Evolutionary conservation across 1,284 basidiomycete species (phyloP), one percentile per base, ranked within the genome.

Genomic region (Papiliotrema fonsecae): DNA sequence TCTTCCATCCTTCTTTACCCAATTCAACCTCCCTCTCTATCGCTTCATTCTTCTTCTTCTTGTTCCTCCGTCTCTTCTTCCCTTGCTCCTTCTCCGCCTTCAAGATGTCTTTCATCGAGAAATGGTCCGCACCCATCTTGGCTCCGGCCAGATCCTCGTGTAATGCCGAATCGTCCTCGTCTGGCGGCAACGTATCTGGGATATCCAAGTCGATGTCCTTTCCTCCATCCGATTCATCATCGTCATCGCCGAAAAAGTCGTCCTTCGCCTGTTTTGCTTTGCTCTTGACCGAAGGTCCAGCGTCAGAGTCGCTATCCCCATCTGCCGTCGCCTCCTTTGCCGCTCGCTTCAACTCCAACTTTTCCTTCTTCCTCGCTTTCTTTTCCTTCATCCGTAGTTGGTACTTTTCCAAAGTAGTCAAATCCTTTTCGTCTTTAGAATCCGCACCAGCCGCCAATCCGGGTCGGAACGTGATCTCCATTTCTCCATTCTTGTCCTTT

Each of bases 401-500:
- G 72, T 97, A 96, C 65, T 61, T 67, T 56, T 78, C 88, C 31
- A 96, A 73, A 3, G 88, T 87, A 9, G 87, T 94, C 75, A 92
- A 83, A 22, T 88, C 81, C 50, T 80, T 78, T 25, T 66, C 72
- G 22, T 69, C 73, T 13, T 57, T 67, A n/a, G 70, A 72, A 14
- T 75, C 49, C 14, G 46, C 42, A 2, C 64, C 66, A 43, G 77
- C 78, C 51, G 76, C 84, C 38, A 97, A 75, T 5, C 84, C 93
- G 1, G 92, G 88, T 19, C 81, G 84, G 71, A 97, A 97, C 1
- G 91, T 96, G 63, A 97, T 87, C 74, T 96, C 86, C 84, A 97
- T 87, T 52, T 90, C 88, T 7, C 45, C 31, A 1, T 35, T 45
- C 27, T 52, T 47, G 34, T 40, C 49, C 30, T 40, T 28, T 28